Percentiles rank a stretch among this genome's conserved stretches.
These are phyloP conservation scores for Penicillium brevicompactum DNA, from an alignment of 2,329 filamentous ascomycete genomes.

Conservation along the genomic window DNA sequence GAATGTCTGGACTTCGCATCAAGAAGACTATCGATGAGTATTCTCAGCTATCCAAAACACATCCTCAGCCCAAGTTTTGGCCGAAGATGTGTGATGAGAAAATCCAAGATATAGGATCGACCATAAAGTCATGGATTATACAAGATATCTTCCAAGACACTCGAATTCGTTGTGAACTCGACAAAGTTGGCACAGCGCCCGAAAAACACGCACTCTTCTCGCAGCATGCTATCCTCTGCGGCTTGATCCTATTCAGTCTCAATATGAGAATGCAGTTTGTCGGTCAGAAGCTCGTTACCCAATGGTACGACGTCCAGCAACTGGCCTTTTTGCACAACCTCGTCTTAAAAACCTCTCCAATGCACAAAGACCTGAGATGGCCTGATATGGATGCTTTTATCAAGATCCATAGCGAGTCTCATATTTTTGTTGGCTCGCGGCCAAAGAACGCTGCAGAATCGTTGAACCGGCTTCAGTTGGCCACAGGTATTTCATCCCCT, in stretches of 20 bases:
- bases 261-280: slow-evolving; percentile 30
- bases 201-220: slow-evolving; percentile 29
- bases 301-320: slow-evolving; percentile 33
- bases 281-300: slow-evolving; percentile 27
- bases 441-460: slow-evolving; percentile 31
- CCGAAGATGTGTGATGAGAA: slow-evolving; percentile 25
- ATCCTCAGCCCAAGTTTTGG: slow-evolving; percentile 30
- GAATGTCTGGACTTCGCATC: slow-evolving; percentile 30
- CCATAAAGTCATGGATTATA: slow-evolving; percentile 21
- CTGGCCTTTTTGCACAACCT: slow-evolving; percentile 35
- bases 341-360: slow-evolving; percentile 2
- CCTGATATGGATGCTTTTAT: slow-evolving; percentile 35
- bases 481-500: slow-evolving; percentile 29
- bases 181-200: slow-evolving; percentile 2
- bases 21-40: slow-evolving; percentile 29
- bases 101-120: slow-evolving; percentile 17
- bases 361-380: slow-evolving; percentile 25
- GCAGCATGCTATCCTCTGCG: slow-evolving; percentile 28
- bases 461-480: slow-evolving; percentile 30
- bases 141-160: slow-evolving; percentile 1
- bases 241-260: slow-evolving; percentile 27
- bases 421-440: slow-evolving; percentile 32
- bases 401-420: slow-evolving; percentile 33
- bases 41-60: slow-evolving; percentile 22
- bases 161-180: slow-evolving; percentile 10